Percentiles rank a stretch among this genome's conserved stretches.
Conservation (phyloP, 345 rosid species). For the Bruguiera parviflora region DNA sequence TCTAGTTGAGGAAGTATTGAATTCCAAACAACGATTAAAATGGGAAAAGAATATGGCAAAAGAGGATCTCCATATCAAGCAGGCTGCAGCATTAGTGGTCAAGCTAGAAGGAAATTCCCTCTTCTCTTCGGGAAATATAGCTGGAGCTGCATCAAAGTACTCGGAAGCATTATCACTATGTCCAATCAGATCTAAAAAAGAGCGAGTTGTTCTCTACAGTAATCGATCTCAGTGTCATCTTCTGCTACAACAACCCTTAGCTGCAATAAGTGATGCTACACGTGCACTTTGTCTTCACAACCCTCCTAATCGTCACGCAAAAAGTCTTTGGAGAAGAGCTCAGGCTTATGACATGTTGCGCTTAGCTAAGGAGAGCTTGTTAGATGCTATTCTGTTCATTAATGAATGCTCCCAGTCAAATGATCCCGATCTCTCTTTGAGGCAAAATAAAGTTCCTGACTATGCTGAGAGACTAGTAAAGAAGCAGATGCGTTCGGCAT, state of each 20-base stretch:
- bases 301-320: slow-evolving; percentile 89
- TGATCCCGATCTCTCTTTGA: slow-evolving; percentile 85
- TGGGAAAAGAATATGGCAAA: slow-evolving; percentile 96
- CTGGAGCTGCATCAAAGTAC: slow-evolving; percentile 85
- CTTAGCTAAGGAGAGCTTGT: slow-evolving; percentile 87
- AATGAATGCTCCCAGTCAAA: slow-evolving; percentile 96
- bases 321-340: slow-evolving; percentile 98
- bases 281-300: slow-evolving; percentile 81
- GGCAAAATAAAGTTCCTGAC: slow-evolving; percentile 97
- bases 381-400: slow-evolving; percentile 95
- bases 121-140: slow-evolving; percentile 86
- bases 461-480: slow-evolving; percentile 93
- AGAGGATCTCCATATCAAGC: slow-evolving; percentile 96
- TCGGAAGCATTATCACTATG: slow-evolving; percentile 89
- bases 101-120: slow-evolving; percentile 98
- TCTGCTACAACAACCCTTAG: slow-evolving; percentile 81
- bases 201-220: slow-evolving; percentile 90
- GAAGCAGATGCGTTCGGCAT: slow-evolving; percentile 98
- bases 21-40: slow-evolving; percentile 66
- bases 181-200: slow-evolving; percentile 93
- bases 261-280: slow-evolving; percentile 93
- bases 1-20: slow-evolving; percentile 67
- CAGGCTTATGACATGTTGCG: slow-evolving; percentile 97
- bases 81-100: slow-evolving; percentile 88
- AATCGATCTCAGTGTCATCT: slow-evolving; percentile 97